phyloP scores from a whole-genome alignment of 1,139 yeast genomes.

The Yamadazyma triangularis region DNA sequence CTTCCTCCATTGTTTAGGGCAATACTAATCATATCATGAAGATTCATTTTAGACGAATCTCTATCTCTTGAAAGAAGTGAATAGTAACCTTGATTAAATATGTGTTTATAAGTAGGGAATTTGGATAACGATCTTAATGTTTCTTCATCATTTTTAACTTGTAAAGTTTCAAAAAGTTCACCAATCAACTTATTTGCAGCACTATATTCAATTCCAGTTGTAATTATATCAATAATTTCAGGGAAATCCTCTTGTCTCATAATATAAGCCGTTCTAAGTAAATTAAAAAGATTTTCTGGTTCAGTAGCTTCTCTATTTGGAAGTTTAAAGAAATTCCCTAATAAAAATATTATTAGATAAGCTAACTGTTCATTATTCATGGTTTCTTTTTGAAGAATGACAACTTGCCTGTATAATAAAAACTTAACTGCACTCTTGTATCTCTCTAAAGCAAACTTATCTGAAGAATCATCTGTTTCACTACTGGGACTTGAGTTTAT shows the following conservation, averaged over 20 bases:
- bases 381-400: constrained; percentile 30
- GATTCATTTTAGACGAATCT: constrained; percentile 21
- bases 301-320: constrained; percentile 7
- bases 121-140: constrained; percentile 24
- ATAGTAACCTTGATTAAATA: constrained; percentile 22
- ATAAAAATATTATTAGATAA: constrained; percentile 24
- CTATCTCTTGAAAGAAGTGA: constrained; percentile 15
- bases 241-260: constrained; percentile 26
- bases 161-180: constrained; percentile 30
- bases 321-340: constrained; percentile 27
- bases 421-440: constrained; percentile 20
- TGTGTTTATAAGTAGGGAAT: constrained; percentile 26
- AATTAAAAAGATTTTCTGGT: constrained; percentile 30
- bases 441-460: too few species aligned
- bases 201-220: constrained; percentile 15
- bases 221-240: constrained; percentile 13
- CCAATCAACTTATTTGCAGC: constrained; percentile 13
- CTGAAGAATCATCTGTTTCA: too few species aligned
- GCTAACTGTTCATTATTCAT: constrained; percentile 27
- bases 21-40: constrained; percentile 31
- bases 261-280: constrained; percentile 32
- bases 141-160: constrained; percentile 38
- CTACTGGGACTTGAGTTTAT: too few species aligned
- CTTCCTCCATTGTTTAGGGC: constrained; percentile 38
- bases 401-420: constrained; percentile 42